phyloP scores from a whole-genome alignment of 2,329 filamentous ascomycete species.

The Fusarium proliferatum region DNA sequence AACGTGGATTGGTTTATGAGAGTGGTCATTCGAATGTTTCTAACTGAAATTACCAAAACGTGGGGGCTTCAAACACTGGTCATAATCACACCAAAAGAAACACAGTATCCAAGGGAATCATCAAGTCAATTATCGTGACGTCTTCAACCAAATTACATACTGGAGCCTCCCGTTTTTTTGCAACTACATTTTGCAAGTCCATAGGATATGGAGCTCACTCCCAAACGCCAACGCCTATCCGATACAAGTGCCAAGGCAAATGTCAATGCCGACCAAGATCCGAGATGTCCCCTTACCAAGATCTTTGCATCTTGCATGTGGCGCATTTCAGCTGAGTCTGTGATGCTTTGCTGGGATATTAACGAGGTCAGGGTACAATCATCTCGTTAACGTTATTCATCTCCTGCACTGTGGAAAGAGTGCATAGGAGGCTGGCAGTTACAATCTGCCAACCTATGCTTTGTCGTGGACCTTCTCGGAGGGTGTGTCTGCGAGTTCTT shows the following conservation, averaged over 20 bases:
- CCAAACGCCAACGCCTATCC: conserved; percentile 26
- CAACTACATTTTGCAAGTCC: neutral
- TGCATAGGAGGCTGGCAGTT: conserved; percentile 1
- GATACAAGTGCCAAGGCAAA: conserved; percentile 21
- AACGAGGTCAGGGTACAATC: neutral
- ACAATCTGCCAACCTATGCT: conserved; percentile 21
- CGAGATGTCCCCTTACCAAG: conserved; percentile 42
- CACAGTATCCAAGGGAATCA: neutral
- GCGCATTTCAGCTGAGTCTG: conserved; percentile 10
- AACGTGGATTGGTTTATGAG: neutral
- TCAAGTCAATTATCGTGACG: conserved; percentile 17
- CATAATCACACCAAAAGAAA: neutral
- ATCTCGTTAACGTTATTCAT: neutral
- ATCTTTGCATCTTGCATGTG: conserved; percentile 33
- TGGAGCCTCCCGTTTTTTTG: neutral
- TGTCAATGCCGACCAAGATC: conserved; percentile 42
- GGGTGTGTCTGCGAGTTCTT: conserved; percentile 47
- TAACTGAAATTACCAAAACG: conserved; percentile 7
- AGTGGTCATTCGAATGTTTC: neutral
- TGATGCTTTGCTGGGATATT: conserved; percentile 1
- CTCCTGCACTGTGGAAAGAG: neutral
- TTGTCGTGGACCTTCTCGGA: conserved; percentile 29
- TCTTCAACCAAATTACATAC: neutral
- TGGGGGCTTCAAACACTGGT: neutral
- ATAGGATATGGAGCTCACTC: neutral